Conservation (phyloP, 352 stramenopile species). For the Phytophthora tubulina region DNA sequence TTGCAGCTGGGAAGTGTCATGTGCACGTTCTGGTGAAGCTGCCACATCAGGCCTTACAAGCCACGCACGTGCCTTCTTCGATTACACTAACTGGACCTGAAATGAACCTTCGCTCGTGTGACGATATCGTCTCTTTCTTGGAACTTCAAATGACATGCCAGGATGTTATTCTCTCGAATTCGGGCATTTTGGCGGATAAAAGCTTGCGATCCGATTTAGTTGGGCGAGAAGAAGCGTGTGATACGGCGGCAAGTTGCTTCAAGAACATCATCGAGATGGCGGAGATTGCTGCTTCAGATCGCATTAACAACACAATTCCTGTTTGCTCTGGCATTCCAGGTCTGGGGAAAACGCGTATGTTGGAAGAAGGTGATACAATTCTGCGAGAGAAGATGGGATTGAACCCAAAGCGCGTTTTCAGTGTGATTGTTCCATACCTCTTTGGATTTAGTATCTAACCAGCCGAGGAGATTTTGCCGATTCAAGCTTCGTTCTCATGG, state of each 20-base stretch:
- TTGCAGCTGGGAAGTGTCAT: too few species aligned
- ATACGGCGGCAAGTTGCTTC: slow-evolving; percentile 15
- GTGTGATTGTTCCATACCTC: slow-evolving; percentile 37
- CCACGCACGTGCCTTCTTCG: background rate
- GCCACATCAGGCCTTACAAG: too few species aligned
- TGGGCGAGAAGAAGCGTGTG: slow-evolving; percentile 23
- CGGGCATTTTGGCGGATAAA: slow-evolving; percentile 9
- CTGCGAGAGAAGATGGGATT: slow-evolving; percentile 32
- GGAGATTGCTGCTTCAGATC: slow-evolving; percentile 12
- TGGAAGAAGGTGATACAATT: slow-evolving; percentile 45
- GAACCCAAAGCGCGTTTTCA: slow-evolving; percentile 28
- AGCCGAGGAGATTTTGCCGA: slow-evolving; percentile 43
- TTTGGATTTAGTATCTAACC: slow-evolving; percentile 25
- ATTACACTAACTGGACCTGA: slow-evolving; percentile 15
- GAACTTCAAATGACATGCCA: slow-evolving; percentile 33
- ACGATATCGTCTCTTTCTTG: slow-evolving; percentile 32
- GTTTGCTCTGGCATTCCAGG: slow-evolving; percentile 49
- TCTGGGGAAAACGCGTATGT: slow-evolving; percentile 47
- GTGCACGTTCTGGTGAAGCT: background rate
- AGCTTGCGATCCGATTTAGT: slow-evolving; percentile 21
- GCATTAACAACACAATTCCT: slow-evolving; percentile 27
- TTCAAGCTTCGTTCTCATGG: slow-evolving; percentile 44
- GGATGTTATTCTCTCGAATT: background rate
- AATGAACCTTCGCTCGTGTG: slow-evolving; percentile 34
- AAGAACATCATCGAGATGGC: slow-evolving; percentile 3